A percentile compares a stretch with the other conserved stretches of the same genome.
phyloP scores from a whole-genome alignment of 495 filamentous ascomycete species.

The Amniculicola lignicola region DNA sequence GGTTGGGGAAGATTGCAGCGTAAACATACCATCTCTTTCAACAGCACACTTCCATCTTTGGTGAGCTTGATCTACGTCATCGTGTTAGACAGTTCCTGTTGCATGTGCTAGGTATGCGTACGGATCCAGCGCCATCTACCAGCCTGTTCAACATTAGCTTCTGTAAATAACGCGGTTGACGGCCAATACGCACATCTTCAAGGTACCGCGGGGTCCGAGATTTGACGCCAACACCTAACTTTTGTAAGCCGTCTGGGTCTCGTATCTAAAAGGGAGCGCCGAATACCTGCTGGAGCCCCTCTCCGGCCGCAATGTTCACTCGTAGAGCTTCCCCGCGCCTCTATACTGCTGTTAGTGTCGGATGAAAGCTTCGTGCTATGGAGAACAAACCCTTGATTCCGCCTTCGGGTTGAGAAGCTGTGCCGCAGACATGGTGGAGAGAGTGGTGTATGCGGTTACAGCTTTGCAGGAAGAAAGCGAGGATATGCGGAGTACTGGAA shows the following conservation, averaged over 20 bases:
- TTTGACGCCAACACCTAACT: constrained; percentile 92
- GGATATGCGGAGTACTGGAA: neutral
- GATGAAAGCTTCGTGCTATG: constrained; percentile 25
- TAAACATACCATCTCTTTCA: constrained; percentile 85
- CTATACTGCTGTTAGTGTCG: constrained; percentile 54
- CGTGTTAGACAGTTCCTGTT: neutral
- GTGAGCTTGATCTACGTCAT: constrained; percentile 86
- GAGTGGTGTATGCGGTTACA: neutral
- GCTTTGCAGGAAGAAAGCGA: neutral
- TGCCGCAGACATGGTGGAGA: constrained; percentile 70
- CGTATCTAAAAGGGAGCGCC: neutral
- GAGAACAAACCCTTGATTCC: constrained; percentile 76
- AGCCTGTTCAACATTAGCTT: constrained; percentile 55
- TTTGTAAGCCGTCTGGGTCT: neutral
- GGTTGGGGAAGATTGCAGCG: neutral
- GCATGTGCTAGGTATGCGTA: constrained; percentile 49
- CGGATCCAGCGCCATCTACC: constrained; percentile 89
- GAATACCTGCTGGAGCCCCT: constrained; percentile 52
- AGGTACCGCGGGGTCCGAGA: constrained; percentile 85
- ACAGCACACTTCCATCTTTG: constrained; percentile 94
- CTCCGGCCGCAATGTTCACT: constrained; percentile 95
- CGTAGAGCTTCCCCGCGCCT: constrained; percentile 90
- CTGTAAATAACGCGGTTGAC: constrained; percentile 32
- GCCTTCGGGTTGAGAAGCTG: constrained; percentile 98
- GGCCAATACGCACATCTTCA: constrained; percentile 79